Percentiles rank a stretch among this genome's conserved stretches.
Evolutionary conservation across 495 filamentous ascomycete species (phyloP).

Genomic region (Aspergillus steynii): DNA sequence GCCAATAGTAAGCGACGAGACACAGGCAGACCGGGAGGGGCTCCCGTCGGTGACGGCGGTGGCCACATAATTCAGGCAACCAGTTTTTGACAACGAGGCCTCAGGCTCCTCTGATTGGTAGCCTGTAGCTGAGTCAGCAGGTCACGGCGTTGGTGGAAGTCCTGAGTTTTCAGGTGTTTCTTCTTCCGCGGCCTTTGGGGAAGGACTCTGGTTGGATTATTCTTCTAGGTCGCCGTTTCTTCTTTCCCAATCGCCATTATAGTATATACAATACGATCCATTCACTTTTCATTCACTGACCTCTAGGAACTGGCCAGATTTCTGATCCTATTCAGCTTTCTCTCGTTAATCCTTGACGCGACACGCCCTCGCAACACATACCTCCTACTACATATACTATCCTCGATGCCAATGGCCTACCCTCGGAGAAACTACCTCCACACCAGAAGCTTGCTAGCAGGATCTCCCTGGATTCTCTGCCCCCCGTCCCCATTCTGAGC

Average conservation of each 20-base stretch:
- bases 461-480: not conserved
- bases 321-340: not conserved
- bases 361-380: not conserved
- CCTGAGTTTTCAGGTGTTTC: not conserved
- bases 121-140: not conserved
- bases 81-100: not conserved
- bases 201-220: too few relatives aligned
- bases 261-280: not conserved
- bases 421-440: slow-evolving; percentile 6
- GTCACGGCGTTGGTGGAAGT: not conserved
- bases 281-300: too few relatives aligned
- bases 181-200: not conserved
- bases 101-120: too few relatives aligned
- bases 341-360: not conserved
- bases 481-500: not conserved
- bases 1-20: not conserved
- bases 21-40: not conserved
- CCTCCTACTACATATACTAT: not conserved
- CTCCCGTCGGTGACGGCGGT: too few relatives aligned
- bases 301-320: not conserved
- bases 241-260: not conserved
- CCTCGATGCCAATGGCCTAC: slow-evolving; percentile 26
- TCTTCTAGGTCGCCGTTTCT: too few relatives aligned
- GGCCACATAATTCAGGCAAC: slow-evolving; percentile 13
- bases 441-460: not conserved